These are phyloP conservation scores for Lentinula sp. DNA, from an alignment of 768 basidiomycete species.

Conservation along the genomic window DNA sequence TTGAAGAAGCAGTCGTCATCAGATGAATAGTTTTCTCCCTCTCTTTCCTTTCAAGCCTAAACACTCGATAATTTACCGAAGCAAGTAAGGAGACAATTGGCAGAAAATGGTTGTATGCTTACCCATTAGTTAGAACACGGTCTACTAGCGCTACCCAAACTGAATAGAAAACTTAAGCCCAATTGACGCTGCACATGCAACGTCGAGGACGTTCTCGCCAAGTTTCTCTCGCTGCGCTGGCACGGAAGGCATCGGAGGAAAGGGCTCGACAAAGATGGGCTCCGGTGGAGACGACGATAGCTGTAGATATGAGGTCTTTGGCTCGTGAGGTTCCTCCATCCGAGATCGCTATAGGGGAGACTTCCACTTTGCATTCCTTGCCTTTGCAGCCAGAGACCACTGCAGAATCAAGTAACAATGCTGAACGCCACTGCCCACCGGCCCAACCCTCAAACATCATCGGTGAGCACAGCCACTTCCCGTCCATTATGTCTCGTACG, in stretches of 20 bases:
- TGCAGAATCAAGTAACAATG: not conserved
- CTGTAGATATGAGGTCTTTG: not conserved
- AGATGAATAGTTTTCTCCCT: not conserved
- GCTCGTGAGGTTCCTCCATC: not conserved
- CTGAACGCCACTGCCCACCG: not conserved
- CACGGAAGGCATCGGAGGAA: conserved; percentile 36
- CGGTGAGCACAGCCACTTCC: conserved; percentile 6
- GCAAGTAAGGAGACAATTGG: not conserved
- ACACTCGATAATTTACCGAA: not conserved
- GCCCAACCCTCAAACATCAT: not conserved
- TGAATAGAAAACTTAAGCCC: not conserved
- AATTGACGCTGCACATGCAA: not conserved
- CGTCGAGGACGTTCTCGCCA: conserved; percentile 24
- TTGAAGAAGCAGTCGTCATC: conserved; percentile 1
- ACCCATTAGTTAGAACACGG: not conserved
- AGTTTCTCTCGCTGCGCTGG: conserved; percentile 35
- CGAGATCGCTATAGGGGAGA: not conserved
- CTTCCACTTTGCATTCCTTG: not conserved
- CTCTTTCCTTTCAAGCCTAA: not conserved
- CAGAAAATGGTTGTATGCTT: not conserved
- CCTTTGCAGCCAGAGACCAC: not conserved
- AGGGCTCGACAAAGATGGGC: conserved; percentile 13
- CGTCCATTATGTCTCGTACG: not conserved
- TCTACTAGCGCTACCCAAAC: not conserved
- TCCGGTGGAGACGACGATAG: not conserved